Conservation (phyloP, 192 early-diverging fungal species). For the Backusella mclennaniae region DNA sequence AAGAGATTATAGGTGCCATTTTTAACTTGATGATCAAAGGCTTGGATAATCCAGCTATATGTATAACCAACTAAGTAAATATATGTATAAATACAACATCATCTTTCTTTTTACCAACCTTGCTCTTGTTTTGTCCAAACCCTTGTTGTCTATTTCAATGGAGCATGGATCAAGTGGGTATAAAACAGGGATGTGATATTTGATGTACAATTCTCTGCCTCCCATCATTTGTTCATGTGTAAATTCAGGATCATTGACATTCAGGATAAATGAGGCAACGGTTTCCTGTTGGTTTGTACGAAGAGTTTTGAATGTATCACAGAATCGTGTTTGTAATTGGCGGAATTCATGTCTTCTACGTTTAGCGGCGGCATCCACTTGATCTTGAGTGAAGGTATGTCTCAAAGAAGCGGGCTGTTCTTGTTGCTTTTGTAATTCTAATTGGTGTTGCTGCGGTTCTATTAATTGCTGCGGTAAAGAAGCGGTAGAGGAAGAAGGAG, state of each 20-base stretch:
- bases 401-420: not conserved
- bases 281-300: slow-evolving; percentile 1
- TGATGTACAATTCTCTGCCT: not conserved
- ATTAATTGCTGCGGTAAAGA: not conserved
- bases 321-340: slow-evolving; percentile 27
- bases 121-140: slow-evolving; percentile 12
- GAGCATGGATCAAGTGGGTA: slow-evolving; percentile 45
- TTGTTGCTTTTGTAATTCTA: not conserved
- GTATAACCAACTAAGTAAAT: not conserved
- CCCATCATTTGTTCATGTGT: not conserved
- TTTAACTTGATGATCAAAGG: slow-evolving; percentile 14
- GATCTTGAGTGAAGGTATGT: not conserved
- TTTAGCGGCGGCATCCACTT: slow-evolving; percentile 12
- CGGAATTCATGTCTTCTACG: slow-evolving; percentile 14
- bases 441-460: not conserved
- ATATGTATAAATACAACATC: not conserved
- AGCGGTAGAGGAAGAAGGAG: not conserved
- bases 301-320: not conserved
- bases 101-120: not conserved
- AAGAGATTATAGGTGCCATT: not conserved
- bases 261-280: not conserved
- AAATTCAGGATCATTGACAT: slow-evolving; percentile 16
- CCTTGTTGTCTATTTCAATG: slow-evolving; percentile 25
- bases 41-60: not conserved
- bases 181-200: slow-evolving; percentile 24